Percentiles rank a stretch among this genome's conserved stretches.
Conservation (phyloP, 129 eudicot species). For the Ambrosia trifida region DNA sequence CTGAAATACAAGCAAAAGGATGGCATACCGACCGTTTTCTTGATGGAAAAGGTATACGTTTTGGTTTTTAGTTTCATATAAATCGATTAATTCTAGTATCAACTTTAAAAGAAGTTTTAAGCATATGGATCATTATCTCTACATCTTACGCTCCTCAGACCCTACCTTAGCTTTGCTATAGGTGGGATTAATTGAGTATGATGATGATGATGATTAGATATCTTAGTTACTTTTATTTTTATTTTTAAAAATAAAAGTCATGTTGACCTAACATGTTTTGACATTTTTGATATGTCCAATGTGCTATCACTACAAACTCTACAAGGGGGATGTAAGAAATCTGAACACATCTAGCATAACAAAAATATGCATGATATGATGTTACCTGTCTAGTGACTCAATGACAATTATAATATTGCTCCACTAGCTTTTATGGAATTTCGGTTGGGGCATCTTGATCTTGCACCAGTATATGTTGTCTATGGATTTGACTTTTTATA, state of each 20-base stretch:
- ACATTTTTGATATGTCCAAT: not conserved
- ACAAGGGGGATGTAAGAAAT: constrained; percentile 4
- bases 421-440: constrained; percentile 19
- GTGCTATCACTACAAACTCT: not conserved
- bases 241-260: not conserved
- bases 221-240: too few relatives aligned
- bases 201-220: too few relatives aligned
- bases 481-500: constrained; percentile 13
- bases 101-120: not conserved
- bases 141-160: too few relatives aligned
- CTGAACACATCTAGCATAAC: constrained; percentile 14
- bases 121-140: not conserved
- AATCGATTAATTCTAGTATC: not conserved
- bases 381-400: constrained; percentile 13
- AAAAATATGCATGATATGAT: constrained; percentile 18
- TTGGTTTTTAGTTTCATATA: constrained; percentile 22
- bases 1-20: constrained; percentile 76
- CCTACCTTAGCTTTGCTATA: too few relatives aligned
- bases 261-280: not conserved
- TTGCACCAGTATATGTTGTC: constrained; percentile 10
- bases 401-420: constrained; percentile 11
- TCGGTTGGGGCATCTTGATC: not conserved
- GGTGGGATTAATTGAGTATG: too few relatives aligned
- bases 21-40: constrained; percentile 99
- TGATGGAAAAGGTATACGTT: constrained; percentile 86